Conservation (phyloP, 1,139 yeast species). For the Yamadazyma atlantica region DNA sequence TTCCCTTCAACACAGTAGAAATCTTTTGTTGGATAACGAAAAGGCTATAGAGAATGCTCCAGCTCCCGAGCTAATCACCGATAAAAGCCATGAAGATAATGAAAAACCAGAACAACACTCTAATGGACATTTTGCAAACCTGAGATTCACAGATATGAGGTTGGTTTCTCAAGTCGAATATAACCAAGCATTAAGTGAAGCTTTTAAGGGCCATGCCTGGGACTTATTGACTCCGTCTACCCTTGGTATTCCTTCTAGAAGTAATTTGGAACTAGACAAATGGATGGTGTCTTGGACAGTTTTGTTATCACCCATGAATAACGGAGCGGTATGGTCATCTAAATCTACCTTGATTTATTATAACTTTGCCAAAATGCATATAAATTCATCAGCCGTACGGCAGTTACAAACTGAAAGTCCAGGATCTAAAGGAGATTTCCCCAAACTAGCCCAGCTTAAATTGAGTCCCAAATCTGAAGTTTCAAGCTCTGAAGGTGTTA, state of each 20-base stretch:
- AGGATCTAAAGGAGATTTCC: constrained; percentile 30
- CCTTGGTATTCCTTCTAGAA: constrained; percentile 67
- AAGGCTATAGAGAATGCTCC: constrained; percentile 4
- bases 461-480: constrained; percentile 5
- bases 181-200: constrained; percentile 62
- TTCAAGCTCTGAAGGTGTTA: constrained; percentile 9
- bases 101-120: neutral
- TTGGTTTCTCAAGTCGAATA: constrained; percentile 74
- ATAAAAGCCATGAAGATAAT: too few species aligned
- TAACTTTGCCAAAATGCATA: constrained; percentile 74
- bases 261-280: constrained; percentile 65
- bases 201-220: constrained; percentile 64
- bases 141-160: constrained; percentile 50
- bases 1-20: constrained; percentile 40
- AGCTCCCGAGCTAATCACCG: neutral
- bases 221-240: constrained; percentile 57
- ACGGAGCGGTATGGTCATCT: constrained; percentile 68
- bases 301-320: constrained; percentile 56
- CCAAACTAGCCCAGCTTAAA: constrained; percentile 32
- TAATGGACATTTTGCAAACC: constrained; percentile 5
- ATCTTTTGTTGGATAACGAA: constrained; percentile 21
- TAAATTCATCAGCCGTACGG: constrained; percentile 58
- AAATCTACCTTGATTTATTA: constrained; percentile 70
- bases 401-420: constrained; percentile 38
- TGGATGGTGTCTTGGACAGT: constrained; percentile 88